Percentiles rank a stretch among this genome's conserved stretches.
These are phyloP conservation scores for Aureobasidium uvarum DNA, from an alignment of 2,329 filamentous ascomycete genomes.

Conservation along the genomic window DNA sequence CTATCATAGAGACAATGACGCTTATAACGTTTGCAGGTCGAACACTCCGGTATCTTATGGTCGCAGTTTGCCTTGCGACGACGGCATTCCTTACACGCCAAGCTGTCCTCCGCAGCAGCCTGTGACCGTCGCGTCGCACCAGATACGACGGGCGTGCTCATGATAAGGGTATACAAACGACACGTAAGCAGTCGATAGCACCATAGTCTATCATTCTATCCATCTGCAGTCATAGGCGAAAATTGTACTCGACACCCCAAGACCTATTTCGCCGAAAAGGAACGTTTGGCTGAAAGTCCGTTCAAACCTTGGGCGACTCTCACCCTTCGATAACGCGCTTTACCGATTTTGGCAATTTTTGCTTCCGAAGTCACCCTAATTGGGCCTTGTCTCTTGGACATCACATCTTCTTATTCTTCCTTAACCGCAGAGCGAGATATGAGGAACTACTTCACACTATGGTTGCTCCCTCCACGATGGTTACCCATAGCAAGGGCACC, in stretches of 20 bases:
- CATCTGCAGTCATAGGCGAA: constrained; percentile 4
- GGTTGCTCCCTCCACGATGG: too few relatives aligned
- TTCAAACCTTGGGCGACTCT: constrained; percentile 19
- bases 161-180: constrained; percentile 10
- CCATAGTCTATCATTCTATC: constrained; percentile 17
- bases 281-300: constrained; percentile 7
- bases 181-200: constrained; percentile 13
- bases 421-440: too few relatives aligned
- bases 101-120: constrained; percentile 20
- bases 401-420: neutral
- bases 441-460: neutral
- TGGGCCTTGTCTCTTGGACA: neutral
- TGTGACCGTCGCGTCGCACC: constrained; percentile 14
- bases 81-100: constrained; percentile 26
- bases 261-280: constrained; percentile 12
- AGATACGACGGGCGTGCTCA: constrained; percentile 16
- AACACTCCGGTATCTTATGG: constrained; percentile 25
- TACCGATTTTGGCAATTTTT: neutral
- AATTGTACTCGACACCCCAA: neutral
- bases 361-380: neutral
- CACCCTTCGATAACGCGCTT: neutral
- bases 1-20: constrained; percentile 22
- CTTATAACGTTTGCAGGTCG: constrained; percentile 22
- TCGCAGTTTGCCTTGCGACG: constrained; percentile 25
- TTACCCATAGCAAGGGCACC: neutral